Conservation (phyloP, 805 yeast genomes). For the Lipomyces spencermartinsiae region DNA sequence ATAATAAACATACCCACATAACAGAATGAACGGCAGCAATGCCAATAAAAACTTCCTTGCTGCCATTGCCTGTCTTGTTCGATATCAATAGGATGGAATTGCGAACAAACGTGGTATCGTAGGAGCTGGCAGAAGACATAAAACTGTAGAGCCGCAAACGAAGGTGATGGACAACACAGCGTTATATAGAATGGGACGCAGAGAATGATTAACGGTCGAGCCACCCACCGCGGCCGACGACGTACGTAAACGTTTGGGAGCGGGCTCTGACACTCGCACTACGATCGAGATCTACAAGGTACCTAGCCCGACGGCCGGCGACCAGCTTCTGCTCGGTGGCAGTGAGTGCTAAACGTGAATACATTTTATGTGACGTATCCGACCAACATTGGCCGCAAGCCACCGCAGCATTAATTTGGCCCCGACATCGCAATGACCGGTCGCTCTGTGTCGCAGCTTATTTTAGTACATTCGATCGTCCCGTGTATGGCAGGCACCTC, state of each 20-base stretch:
- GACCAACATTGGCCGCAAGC: neutral
- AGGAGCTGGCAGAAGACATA: neutral
- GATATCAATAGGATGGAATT: neutral
- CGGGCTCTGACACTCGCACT: neutral
- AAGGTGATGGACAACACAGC: neutral
- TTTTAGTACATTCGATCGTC: neutral
- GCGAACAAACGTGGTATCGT: neutral
- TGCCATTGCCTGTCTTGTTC: constrained; percentile 14
- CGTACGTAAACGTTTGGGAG: neutral
- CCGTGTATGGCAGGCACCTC: neutral
- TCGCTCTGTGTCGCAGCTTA: neutral
- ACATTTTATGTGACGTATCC: too few species aligned
- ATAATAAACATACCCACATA: constrained; percentile 33
- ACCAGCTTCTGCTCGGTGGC: too few species aligned
- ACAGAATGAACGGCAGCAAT: constrained; percentile 32
- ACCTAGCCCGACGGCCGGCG: neutral
- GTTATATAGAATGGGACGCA: neutral
- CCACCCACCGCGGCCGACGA: neutral
- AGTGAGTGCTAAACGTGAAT: too few species aligned
- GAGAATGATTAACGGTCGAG: neutral
- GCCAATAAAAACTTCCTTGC: constrained; percentile 15
- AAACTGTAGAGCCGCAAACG: neutral
- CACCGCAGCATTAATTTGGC: too few species aligned
- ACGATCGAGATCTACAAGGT: neutral
- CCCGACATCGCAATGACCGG: too few species aligned